Percentiles rank a stretch among this genome's conserved stretches.
phyloP scores from a whole-genome alignment of 257 asterid genomes.

The Solanum infundibuliforme region DNA sequence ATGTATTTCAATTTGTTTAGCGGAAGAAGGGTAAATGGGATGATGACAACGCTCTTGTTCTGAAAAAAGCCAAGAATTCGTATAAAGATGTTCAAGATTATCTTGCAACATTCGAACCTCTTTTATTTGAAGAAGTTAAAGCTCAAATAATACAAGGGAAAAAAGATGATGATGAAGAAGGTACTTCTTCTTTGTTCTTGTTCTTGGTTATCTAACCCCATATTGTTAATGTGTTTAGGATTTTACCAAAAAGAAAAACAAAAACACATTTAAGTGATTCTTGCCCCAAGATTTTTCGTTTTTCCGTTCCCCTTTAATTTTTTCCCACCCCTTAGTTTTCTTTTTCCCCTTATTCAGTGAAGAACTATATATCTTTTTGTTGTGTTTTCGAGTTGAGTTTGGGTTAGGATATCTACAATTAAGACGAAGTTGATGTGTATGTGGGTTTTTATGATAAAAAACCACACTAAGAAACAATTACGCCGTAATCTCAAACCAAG shows the following conservation, averaged over 20 bases:
- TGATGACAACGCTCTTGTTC: conserved; percentile 14
- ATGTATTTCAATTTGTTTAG: conserved; percentile 2
- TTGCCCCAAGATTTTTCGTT: background rate
- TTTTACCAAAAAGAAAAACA: background rate
- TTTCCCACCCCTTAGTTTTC: background rate
- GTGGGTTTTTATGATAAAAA: background rate
- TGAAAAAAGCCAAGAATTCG: conserved; percentile 54
- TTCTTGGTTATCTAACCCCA: background rate
- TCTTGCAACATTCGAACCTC: conserved; percentile 68
- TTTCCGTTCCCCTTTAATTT: background rate
- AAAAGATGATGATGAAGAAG: conserved; percentile 58
- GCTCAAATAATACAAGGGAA: conserved; percentile 61
- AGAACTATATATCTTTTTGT: background rate
- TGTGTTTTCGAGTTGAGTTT: background rate
- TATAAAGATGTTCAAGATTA: conserved; percentile 73
- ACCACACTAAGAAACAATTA: background rate
- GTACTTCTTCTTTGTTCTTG: conserved; percentile 13
- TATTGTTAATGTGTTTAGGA: background rate
- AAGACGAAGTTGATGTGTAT: background rate
- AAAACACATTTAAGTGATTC: background rate
- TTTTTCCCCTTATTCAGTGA: background rate
- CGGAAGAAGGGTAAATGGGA: conserved; percentile 22
- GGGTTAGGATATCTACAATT: background rate
- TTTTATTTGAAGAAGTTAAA: conserved; percentile 91
- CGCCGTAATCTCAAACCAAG: background rate